phyloP scores from a whole-genome alignment of 441 rosid species.

The Erodium trifolium region DNA sequence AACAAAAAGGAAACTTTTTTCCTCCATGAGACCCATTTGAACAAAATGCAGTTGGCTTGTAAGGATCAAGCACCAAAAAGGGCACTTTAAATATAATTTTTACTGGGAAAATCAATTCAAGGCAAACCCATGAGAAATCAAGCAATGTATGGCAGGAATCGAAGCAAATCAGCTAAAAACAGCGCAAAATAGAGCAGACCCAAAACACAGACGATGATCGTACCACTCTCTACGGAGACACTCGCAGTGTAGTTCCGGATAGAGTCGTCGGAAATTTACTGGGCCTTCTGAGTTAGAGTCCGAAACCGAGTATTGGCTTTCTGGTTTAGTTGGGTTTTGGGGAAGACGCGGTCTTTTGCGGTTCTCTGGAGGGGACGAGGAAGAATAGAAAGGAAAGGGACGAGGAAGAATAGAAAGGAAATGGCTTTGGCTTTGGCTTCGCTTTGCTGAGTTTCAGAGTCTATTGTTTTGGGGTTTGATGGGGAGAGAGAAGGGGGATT shows the following conservation, averaged over 20 bases:
- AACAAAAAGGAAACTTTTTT: slow-evolving; percentile 4
- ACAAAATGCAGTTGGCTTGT: background rate
- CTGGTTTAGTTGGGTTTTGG: background rate
- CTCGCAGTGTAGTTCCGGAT: background rate
- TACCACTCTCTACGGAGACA: background rate
- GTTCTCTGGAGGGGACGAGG: background rate
- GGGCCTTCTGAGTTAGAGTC: background rate
- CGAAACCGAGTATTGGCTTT: background rate
- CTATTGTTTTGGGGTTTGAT: background rate
- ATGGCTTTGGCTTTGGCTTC: background rate
- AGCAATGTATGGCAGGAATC: background rate
- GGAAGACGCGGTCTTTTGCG: background rate
- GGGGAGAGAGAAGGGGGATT: background rate
- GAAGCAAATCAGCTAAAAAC: background rate
- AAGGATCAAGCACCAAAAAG: background rate
- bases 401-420: background rate
- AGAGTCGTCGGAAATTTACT: background rate
- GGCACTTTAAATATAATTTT: background rate
- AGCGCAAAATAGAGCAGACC: background rate
- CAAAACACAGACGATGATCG: slow-evolving; percentile 3
- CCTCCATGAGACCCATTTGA: background rate
- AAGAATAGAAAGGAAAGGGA: background rate
- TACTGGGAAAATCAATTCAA: background rate
- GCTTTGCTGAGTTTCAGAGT: background rate
- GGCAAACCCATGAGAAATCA: background rate